phyloP scores from a whole-genome alignment of 169 alveolate species.

The Eimeria praecox region DNA sequence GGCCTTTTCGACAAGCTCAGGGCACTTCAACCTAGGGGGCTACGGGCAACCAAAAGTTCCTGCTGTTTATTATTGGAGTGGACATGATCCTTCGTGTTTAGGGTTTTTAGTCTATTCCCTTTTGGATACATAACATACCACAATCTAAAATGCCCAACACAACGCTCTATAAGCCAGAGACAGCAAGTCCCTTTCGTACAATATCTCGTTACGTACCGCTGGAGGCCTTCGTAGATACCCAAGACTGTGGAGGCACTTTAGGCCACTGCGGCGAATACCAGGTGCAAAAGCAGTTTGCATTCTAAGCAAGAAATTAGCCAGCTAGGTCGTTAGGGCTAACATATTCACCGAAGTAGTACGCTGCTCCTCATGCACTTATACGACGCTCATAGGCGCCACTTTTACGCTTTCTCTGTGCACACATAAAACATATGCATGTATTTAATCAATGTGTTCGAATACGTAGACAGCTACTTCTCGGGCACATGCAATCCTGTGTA shows the following conservation, averaged over 20 bases:
- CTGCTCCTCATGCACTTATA: neutral
- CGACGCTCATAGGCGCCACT: neutral
- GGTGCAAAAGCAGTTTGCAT: neutral
- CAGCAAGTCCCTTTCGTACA: neutral
- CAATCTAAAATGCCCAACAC: neutral
- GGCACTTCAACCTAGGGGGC: neutral
- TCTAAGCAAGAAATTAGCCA: neutral
- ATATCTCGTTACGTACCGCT: neutral
- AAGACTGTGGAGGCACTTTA: neutral
- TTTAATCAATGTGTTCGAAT: neutral
- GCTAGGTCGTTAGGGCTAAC: neutral
- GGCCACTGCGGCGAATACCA: neutral
- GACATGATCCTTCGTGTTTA: neutral
- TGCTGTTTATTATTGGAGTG: neutral
- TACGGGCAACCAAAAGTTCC: no score
- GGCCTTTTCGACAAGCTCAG: neutral
- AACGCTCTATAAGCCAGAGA: neutral
- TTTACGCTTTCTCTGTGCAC: neutral
- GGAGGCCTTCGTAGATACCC: neutral
- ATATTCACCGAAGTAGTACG: neutral
- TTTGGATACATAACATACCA: neutral
- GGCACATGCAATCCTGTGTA: neutral
- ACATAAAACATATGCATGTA: neutral
- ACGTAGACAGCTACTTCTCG: neutral
- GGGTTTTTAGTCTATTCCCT: neutral